Evolutionary conservation across 2,329 filamentous ascomycete species (phyloP).

Genomic region (Colletotrichum sublineola): DNA sequence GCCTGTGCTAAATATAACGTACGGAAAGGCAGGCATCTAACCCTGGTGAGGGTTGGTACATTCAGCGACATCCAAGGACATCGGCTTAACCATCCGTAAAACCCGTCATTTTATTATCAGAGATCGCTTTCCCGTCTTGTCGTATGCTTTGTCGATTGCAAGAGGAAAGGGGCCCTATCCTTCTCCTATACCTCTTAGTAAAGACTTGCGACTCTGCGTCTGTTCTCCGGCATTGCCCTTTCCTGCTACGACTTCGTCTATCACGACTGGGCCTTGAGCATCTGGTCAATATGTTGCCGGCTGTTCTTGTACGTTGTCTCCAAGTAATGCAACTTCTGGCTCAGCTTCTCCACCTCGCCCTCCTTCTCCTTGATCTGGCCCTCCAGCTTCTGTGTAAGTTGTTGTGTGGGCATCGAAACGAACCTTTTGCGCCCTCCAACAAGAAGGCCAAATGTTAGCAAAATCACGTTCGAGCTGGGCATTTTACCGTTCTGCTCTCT

Average conservation of each 20-base stretch:
- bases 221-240: neutral
- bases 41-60: neutral
- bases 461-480: slow-evolving; percentile 9
- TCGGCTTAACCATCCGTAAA: neutral
- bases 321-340: slow-evolving; percentile 91
- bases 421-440: slow-evolving; percentile 74
- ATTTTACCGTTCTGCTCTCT: neutral
- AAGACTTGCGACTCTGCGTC: too few relatives aligned
- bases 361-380: slow-evolving; percentile 81
- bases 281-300: slow-evolving; percentile 89
- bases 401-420: slow-evolving; percentile 78
- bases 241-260: neutral
- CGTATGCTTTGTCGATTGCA: neutral
- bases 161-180: neutral
- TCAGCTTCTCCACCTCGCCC: slow-evolving; percentile 82
- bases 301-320: slow-evolving; percentile 98
- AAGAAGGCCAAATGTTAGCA: slow-evolving; percentile 19
- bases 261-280: slow-evolving; percentile 65
- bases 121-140: neutral
- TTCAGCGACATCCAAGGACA: neutral
- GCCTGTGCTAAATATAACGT: neutral
- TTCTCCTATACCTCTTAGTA: neutral
- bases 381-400: slow-evolving; percentile 81
- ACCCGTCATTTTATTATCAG: neutral
- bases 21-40: neutral